phyloP scores from a whole-genome alignment of 441 rosid genomes.

The Populus tomentosa region DNA sequence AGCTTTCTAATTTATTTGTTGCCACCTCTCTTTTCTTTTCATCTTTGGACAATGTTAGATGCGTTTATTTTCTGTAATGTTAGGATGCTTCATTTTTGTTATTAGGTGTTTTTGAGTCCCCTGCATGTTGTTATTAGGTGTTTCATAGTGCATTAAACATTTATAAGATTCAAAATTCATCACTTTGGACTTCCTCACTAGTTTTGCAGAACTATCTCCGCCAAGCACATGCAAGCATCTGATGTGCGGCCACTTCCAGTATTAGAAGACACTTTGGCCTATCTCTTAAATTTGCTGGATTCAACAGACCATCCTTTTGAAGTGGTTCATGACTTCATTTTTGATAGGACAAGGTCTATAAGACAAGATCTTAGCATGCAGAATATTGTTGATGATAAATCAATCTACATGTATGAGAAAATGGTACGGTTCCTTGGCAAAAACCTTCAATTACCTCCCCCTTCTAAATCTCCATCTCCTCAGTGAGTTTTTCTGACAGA shows the following conservation, averaged over 20 bases:
- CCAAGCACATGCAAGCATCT: constrained; percentile 41
- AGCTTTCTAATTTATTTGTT: background rate
- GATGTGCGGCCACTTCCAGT: constrained; percentile 78
- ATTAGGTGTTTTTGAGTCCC: background rate
- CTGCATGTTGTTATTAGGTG: background rate
- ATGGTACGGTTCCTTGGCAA: constrained; percentile 47
- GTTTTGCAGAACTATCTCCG: constrained; percentile 94
- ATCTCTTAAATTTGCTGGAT: constrained; percentile 61
- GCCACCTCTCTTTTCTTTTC: background rate
- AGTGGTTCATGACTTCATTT: constrained; percentile 85
- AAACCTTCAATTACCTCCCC: constrained; percentile 8
- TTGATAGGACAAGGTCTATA: constrained; percentile 89
- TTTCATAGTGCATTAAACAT: background rate
- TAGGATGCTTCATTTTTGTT: background rate
- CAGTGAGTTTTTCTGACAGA: background rate
- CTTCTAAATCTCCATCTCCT: background rate
- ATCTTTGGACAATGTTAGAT: background rate
- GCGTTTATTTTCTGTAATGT: background rate
- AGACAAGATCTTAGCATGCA: constrained; percentile 95
- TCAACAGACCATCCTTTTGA: constrained; percentile 59
- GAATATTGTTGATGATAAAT: constrained; percentile 54
- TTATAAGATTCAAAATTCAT: constrained; percentile 8
- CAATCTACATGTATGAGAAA: constrained; percentile 67
- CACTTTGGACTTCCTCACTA: constrained; percentile 26
- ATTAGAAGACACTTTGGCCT: constrained; percentile 62